Base-by-base conservation (phyloP, 352 stramenopile species). In the Pelagophyceae sp. region DNA sequence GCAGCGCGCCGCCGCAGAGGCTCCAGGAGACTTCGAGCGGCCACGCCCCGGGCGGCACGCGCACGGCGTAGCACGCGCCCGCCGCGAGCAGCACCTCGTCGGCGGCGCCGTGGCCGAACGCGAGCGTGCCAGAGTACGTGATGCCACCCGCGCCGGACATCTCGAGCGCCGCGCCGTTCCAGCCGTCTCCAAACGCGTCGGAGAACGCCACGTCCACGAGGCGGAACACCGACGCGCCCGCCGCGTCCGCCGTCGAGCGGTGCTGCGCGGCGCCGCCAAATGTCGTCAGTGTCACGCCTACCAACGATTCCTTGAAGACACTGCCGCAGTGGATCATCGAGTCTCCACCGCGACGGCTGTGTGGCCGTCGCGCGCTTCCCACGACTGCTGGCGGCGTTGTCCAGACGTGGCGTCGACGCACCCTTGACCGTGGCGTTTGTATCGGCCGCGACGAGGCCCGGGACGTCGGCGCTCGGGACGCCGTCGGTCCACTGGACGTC, bases 161-260 rank as follows among this genome's bases (percentile, higher is more conserved):
- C 29, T 2, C 19, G 3, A 71, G 27, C 61, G 33, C 61, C 6
- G 29, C 29, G n/a, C 33, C 61, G 61, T 71, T 71, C 61, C 61
- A 71, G 29, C 61, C 61, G 61, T 71, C 61, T 27, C 61, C 61
- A 31, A 71, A 71, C 29, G 61, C 37, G 25, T 71, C 61, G 29
- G 6, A 32, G 11, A 40, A 45, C 6, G 61, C 61, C 11, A 71
- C 11, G 54, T 63, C 54, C 15, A 63, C 54, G 54, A 63, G 54
- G 54, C 54, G 54, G 54, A 31, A 63, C 15, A 63, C 15, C 15
- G 20, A 63, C 45, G 45, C 45, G 45, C 23, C 45, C 11, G 11
- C 45, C 45, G 11, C 45, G 11, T 54, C 23, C 45, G 11, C 45
- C 23, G 11, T 11, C 45, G 23, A 54, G 45, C 11, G 23, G 23